phyloP scores from a whole-genome alignment of 1,284 basidiomycete species.

The Sanghuangporus baumii region DNA sequence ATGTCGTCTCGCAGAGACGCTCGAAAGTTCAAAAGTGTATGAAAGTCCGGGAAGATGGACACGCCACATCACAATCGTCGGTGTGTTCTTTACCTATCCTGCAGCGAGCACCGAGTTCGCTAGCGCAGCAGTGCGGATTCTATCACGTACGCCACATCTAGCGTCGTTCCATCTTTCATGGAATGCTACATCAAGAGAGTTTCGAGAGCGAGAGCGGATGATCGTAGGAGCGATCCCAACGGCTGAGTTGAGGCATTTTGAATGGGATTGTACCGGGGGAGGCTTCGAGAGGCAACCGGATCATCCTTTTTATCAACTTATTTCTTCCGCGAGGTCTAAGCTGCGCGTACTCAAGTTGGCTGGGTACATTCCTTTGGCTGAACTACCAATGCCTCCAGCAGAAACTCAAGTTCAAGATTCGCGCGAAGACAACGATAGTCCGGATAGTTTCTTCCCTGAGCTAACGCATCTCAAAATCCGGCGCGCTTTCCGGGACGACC shows the following conservation, averaged over 20 bases:
- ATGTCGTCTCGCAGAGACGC: neutral
- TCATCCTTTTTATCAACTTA: neutral
- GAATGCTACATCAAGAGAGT: neutral
- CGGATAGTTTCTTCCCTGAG: neutral
- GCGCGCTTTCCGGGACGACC: neutral
- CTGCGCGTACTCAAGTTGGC: neutral
- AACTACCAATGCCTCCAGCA: neutral
- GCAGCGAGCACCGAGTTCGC: neutral
- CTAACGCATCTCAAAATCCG: neutral
- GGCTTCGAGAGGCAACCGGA: neutral
- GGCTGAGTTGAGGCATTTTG: neutral
- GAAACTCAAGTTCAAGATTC: neutral
- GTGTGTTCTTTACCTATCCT: neutral
- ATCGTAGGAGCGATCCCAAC: neutral
- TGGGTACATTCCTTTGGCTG: slow-evolving; percentile 3
- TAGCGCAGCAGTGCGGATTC: neutral
- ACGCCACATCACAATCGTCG: slow-evolving; percentile 3
- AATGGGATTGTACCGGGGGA: neutral
- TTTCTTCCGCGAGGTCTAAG: neutral
- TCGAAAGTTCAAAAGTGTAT: neutral
- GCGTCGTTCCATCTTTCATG: neutral
- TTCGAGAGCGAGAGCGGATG: neutral
- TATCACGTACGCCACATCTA: neutral
- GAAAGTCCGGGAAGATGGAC: slow-evolving; percentile 1
- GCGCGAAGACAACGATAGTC: neutral